A percentile compares a stretch with the other conserved stretches of the same genome.
Conservation (phyloP, 2,329 filamentous ascomycete genomes). For the Sporothrix luriei region DNA sequence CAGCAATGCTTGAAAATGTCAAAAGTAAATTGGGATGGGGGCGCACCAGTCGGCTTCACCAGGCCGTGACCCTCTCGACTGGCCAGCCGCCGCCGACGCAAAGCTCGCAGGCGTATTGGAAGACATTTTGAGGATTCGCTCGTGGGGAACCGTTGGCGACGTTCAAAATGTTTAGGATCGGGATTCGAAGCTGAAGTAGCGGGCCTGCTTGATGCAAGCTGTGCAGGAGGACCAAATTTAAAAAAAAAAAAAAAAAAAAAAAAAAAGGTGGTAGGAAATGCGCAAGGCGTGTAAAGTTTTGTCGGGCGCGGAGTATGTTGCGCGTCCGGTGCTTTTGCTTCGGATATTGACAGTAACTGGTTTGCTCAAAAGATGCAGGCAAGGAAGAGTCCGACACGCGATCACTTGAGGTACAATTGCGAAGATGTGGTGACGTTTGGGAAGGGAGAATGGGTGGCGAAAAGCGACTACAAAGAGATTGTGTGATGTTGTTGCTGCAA, state of each 20-base stretch:
- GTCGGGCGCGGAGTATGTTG: background rate
- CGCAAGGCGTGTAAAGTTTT: background rate
- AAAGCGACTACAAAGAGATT: background rate
- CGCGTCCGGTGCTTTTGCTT: background rate
- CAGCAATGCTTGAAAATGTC: no score
- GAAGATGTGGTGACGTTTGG: background rate
- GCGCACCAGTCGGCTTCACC: conserved; percentile 43
- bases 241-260: background rate
- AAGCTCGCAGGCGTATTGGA: conserved; percentile 80
- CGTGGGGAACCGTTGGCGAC: background rate
- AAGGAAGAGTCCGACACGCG: background rate
- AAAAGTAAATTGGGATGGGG: background rate
- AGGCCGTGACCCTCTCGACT: conserved; percentile 63
- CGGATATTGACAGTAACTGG: background rate
- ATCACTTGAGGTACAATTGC: conserved; percentile 4
- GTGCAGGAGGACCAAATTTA: background rate
- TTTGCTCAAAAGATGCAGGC: background rate
- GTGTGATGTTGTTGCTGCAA: conserved; percentile 3
- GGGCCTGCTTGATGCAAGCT: conserved; percentile 1
- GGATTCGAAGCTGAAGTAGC: conserved; percentile 14
- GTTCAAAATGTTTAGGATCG: background rate
- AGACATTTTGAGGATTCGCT: conserved; percentile 58
- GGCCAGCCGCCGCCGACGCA: conserved; percentile 78
- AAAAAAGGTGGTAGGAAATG: background rate
- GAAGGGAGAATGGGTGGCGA: conserved; percentile 25